Evolutionary conservation across 495 filamentous ascomycete species (phyloP), one percentile per base, ranked within the genome.

Genomic region (Penicillium coprophilum): DNA sequence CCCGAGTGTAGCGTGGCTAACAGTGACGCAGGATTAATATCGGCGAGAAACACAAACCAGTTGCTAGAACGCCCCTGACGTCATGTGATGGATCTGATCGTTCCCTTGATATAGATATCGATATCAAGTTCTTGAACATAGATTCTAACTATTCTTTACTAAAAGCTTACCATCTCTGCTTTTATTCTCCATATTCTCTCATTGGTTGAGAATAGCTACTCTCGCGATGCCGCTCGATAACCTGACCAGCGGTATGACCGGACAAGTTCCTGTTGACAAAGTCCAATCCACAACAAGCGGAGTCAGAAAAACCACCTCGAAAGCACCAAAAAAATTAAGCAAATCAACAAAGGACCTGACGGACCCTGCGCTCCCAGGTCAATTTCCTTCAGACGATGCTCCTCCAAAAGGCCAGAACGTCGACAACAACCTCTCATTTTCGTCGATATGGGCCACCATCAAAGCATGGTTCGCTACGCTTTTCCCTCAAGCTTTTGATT

Each of bases 331-430:
- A 46, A 52, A 64, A 30, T 30, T 64, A 12, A 57, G 55, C 15
- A 50, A 61, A 32, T 58, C 66, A n/a, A 60, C 65, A 1, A 57
- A 64, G 17, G 45, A 62, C 8, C 13, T 69, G 7, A 66, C 57
- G 19, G 64, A 70, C 41, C 50, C 60, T 2, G 55, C 58, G 0
- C 36, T 74, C 8, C 71, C 71, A 5, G 71, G 69, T 36, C 58
- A 68, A 55, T 74, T 71, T 30, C 71, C 71, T 9, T 60, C 62
- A 7, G 68, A 72, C 24, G 61, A 72, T 12, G 59, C 53, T 8
- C 54, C 62, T 9, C 57, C 45, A 30, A 41, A 63, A 59, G 36
- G 48, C 34, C 31, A 65, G n/a, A 31, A 53, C 19, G 50, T 59
- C 50, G 49, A 64, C 57, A 36, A 57, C 31, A 57, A 70, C 12